Evolutionary conservation across 768 basidiomycete genomes (phyloP).

Genomic region (Trametes meyenii): DNA sequence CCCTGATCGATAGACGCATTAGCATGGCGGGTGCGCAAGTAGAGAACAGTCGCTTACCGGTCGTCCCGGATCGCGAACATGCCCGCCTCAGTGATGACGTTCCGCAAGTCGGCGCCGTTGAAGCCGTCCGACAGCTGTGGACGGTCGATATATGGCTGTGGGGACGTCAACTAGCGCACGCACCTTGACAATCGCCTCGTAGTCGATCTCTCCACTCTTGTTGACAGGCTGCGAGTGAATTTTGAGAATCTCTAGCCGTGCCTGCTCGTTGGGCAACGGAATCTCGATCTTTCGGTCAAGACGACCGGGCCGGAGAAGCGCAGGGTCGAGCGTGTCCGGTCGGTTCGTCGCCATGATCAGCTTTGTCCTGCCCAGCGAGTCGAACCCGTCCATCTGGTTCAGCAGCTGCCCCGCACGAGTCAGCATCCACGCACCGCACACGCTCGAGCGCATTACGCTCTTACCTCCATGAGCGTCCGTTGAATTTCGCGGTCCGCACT

Average conservation of each 20-base stretch:
- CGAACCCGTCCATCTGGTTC: slow-evolving; percentile 99
- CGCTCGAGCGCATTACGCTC: slow-evolving; percentile 18
- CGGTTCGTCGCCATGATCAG: slow-evolving; percentile 99
- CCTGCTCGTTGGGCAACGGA: slow-evolving; percentile 96
- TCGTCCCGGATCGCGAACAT: slow-evolving; percentile 99
- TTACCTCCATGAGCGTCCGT: slow-evolving; percentile 94
- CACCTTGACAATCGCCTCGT: slow-evolving; percentile 97
- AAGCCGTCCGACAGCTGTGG: slow-evolving; percentile 86
- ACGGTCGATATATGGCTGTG: background rate
- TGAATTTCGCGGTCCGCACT: slow-evolving; percentile 99
- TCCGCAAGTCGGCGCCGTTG: slow-evolving; percentile 96
- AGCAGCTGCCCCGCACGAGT: slow-evolving; percentile 59
- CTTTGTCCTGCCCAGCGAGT: slow-evolving; percentile 93
- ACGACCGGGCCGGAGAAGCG: slow-evolving; percentile 92
- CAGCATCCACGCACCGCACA: background rate
- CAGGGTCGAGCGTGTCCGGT: slow-evolving; percentile 97
- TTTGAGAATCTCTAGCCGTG: slow-evolving; percentile 94
- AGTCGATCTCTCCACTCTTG: slow-evolving; percentile 95
- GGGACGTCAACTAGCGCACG: background rate
- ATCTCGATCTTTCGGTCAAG: slow-evolving; percentile 98
- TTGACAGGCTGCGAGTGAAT: slow-evolving; percentile 94
- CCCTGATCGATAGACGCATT: slow-evolving; percentile 45
- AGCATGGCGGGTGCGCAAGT: background rate
- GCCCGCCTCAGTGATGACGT: slow-evolving; percentile 93
- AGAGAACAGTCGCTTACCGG: slow-evolving; percentile 49